These are phyloP conservation scores for Tolypocladium tundrense DNA, from an alignment of 2,329 filamentous ascomycete species.

Conservation along the genomic window DNA sequence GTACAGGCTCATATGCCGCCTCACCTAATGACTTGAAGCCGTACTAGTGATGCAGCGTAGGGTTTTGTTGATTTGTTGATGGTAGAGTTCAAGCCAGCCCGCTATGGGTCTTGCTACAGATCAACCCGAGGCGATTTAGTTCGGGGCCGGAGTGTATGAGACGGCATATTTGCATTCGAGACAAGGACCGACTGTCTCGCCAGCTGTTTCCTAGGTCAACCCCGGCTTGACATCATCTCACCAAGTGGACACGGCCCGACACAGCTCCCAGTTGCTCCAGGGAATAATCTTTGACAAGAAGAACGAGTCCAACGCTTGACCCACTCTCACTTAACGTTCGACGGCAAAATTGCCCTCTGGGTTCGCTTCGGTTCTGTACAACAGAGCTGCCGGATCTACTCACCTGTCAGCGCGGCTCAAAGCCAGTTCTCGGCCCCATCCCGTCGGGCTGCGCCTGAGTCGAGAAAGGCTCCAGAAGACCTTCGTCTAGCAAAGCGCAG, in stretches of 20 bases:
- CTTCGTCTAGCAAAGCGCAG: neutral
- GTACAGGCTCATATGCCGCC: neutral
- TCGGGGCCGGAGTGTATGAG: neutral
- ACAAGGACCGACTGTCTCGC: neutral
- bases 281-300: neutral
- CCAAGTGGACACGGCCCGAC: neutral
- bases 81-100: neutral
- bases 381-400: neutral
- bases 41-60: neutral
- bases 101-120: neutral
- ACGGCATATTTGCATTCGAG: neutral
- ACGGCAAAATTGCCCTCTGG: neutral
- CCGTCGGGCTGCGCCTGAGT: neutral
- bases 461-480: neutral
- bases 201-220: too few relatives aligned
- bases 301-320: neutral
- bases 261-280: neutral
- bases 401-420: neutral
- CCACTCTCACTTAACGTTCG: neutral
- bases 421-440: neutral
- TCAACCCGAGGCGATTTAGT: neutral
- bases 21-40: neutral
- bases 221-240: neutral
- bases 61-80: too few relatives aligned
- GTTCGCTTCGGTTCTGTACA: neutral